Evolutionary conservation across 306 rosid genomes (phyloP), one percentile per base, ranked within the genome.

Genomic region (Dalbergia oliveri): DNA sequence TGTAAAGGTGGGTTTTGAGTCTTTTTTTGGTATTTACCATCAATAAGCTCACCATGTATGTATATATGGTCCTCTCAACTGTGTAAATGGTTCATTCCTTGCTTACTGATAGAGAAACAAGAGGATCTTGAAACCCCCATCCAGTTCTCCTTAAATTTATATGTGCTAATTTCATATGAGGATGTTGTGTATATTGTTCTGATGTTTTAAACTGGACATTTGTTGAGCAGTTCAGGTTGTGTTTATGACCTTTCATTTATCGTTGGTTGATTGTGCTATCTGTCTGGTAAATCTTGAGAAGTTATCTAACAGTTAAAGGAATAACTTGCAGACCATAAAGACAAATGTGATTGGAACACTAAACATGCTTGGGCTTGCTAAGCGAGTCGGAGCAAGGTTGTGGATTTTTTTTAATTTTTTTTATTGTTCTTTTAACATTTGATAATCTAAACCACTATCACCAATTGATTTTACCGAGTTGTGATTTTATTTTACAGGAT

Each of bases 351-450:
- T 93, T 41, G 97, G 97, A 81, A 94, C 98, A 4, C 68, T 94
- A 83, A 94, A 94, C 82, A 92, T 94, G 98, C 93, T 94, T 71
- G 98, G 98, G 72, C 98, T 94, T 71, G 98, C 98, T 43, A 94
- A 94, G 91, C 93, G 98, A 44, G 98, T 94, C 56, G 98, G 98
- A 75, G 98, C 98, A 31, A 91, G 98, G 98, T 92, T 75, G 15
- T 69, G 34, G 63, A 16, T 66, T 16, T 31, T 18, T 33, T 21
- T 54, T 3, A 6, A 6, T 4, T 15, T 16, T 54, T 54, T 54
- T 26, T 26, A 26, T 26, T 26, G 31, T 26, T 26, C 31, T 26
- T 26, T 26, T 26, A 26, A n/a, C 15, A 10, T 11, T 47, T 62
- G 50, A 68, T 54, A 41, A 8, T 18, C 11, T 74, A 66, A 72